Percentiles rank a stretch among this genome's conserved stretches.
Conservation (phyloP, 1,284 basidiomycete species). For the Vanrija humicola region DNA sequence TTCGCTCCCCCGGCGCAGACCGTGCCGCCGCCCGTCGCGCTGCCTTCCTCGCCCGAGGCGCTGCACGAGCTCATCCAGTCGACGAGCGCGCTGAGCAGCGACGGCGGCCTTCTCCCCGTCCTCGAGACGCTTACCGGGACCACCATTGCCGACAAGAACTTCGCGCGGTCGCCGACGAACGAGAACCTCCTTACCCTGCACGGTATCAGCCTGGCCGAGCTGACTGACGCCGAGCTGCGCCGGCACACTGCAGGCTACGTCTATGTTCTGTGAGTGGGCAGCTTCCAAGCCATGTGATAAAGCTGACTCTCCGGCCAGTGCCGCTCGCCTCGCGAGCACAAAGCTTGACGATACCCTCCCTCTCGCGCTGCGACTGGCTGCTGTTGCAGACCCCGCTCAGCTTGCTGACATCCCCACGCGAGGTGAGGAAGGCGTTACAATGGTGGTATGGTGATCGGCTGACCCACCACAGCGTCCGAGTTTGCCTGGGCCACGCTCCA, state of each 20-base stretch:
- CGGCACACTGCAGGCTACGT: conserved; percentile 24
- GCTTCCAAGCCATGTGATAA: not conserved
- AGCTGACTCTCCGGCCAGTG: not conserved
- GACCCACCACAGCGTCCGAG: conserved; percentile 17
- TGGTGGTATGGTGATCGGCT: not conserved
- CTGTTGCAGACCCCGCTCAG: conserved; percentile 12
- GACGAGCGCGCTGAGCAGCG: not conserved
- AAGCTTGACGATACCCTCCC: conserved; percentile 5
- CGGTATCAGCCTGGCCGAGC: conserved; percentile 11
- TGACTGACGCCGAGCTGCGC: conserved; percentile 17
- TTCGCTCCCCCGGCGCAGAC: not conserved
- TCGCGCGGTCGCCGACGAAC: no score
- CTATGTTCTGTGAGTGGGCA: conserved; percentile 28
- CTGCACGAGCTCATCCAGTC: not conserved
- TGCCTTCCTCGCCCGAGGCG: not conserved
- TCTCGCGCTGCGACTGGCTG: conserved; percentile 13
- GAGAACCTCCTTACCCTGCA: conserved; percentile 9
- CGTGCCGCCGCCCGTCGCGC: not conserved
- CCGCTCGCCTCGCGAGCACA: not conserved
- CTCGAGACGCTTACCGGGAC: not conserved
- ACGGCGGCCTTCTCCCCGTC: not conserved
- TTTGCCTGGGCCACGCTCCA: conserved; percentile 34
- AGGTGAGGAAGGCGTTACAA: not conserved
- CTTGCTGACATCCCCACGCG: conserved; percentile 6
- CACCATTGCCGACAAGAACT: not conserved